Base-by-base conservation (phyloP, 805 yeast genomes). In the Saccharomycopsis fodiens region DNA sequence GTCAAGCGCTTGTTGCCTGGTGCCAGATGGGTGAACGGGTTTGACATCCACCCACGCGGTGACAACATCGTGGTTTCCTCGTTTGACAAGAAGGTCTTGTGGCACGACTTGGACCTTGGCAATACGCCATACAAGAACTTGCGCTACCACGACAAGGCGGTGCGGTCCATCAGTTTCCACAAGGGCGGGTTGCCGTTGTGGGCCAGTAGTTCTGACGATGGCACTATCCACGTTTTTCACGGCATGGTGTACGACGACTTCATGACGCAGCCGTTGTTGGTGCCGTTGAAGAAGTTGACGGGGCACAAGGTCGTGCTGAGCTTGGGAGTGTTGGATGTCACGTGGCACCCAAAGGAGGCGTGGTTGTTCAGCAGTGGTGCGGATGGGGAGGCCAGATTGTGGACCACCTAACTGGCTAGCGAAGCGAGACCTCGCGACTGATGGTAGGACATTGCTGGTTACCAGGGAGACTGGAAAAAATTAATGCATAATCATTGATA, bases 311-410 rank as follows among this genome's bases (percentile, higher is more conserved):
- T 87, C 39, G 68, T 78, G 17, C 76, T 77, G 55, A 82, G 84
- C 59, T 68, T 93, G 47, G 98, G 98, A 59, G 95, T 93, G 13
- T 71, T 93, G 59, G 83, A 80, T 59, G 76, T 84, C 41, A 76
- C 77, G 41, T 93, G 98, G 98, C 98, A 93, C 72, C 97, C 97
- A 54, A 79, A 82, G 57, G 97, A 93, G 67, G 96, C 98, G 0
- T 93, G 98, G 98, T 72, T 93, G 59, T 88, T 93, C 63, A 82
- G 93, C 60, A 86, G 96, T 8, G 98, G 97, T 57, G 97, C 97
- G 19, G 98, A 93, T 65, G 87, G 95, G 50, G 79, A 87, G 35
- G 97, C 97, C 4, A 79, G 96, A 59, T 68, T 93, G 58, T 93
- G 98, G 98, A 93, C 98, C 22, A 85, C 96, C 15, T 84, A 39